Conservation (phyloP, 2,329 filamentous ascomycete genomes). For the Botrytis porri region DNA sequence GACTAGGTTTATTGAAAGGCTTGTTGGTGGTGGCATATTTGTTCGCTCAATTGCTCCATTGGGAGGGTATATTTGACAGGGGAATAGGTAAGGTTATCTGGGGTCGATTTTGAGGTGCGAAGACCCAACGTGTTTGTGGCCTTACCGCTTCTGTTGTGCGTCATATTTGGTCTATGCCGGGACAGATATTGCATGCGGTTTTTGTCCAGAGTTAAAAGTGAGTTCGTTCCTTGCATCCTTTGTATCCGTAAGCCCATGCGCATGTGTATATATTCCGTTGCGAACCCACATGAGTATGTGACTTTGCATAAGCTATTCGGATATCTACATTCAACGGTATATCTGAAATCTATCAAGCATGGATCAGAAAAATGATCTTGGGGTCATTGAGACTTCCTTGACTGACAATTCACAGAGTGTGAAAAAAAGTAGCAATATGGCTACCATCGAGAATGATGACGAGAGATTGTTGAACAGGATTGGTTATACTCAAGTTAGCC, state of each 20-base stretch:
- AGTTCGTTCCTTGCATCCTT: neutral
- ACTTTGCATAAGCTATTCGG: neutral
- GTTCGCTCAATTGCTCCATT: neutral
- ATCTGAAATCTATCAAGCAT: neutral
- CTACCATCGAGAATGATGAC: constrained; percentile 55
- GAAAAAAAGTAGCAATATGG: constrained; percentile 39
- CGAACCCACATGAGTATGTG: constrained; percentile 15
- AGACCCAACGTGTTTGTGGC: neutral
- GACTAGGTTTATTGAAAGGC: neutral
- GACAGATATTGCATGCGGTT: neutral
- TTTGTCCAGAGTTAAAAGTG: neutral
- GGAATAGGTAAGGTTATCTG: neutral
- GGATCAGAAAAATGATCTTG: constrained; percentile 3
- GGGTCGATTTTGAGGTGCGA: neutral
- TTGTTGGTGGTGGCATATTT: neutral
- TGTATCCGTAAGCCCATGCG: neutral
- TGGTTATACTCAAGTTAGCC: constrained; percentile 58
- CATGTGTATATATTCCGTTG: neutral
- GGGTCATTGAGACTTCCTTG: neutral
- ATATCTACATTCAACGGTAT: neutral
- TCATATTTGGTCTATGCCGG: neutral
- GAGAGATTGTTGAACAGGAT: constrained; percentile 59
- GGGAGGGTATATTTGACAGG: neutral
- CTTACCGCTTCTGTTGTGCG: constrained; percentile 1
- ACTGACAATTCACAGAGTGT: neutral